These are phyloP conservation scores for Kwoniella sp. DNA, from an alignment of 768 basidiomycete genomes.

Conservation along the genomic window DNA sequence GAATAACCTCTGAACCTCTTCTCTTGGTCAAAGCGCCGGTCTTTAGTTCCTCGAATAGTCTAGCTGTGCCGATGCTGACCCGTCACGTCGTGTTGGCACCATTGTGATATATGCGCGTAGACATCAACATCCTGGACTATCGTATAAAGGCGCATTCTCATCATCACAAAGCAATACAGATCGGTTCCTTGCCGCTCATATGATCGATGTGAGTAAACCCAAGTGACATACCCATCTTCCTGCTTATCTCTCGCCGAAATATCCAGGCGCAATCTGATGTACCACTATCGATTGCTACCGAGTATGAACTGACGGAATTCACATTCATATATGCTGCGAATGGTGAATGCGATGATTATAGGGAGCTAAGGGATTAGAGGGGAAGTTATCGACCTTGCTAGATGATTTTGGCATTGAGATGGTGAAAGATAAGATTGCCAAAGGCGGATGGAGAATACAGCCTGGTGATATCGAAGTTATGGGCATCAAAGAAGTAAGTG, in stretches of 20 bases:
- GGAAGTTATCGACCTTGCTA: conserved; percentile 31
- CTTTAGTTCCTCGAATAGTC: no score
- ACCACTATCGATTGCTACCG: no score
- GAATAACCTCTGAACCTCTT: no score
- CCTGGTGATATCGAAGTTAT: conserved; percentile 49
- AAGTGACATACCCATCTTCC: not conserved
- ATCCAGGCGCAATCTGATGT: no score
- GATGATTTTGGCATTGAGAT: conserved; percentile 30
- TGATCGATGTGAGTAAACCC: conserved; percentile 71
- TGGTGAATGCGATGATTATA: not conserved
- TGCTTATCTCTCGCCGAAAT: no score
- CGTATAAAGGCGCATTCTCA: conserved; percentile 4
- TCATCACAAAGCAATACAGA: conserved; percentile 62
- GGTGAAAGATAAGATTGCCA: conserved; percentile 17
- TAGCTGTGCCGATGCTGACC: not conserved
- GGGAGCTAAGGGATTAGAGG: not conserved
- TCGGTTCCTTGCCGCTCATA: conserved; percentile 78
- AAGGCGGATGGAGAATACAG: conserved; percentile 36
- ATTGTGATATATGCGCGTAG: not conserved
- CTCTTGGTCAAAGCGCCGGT: no score
- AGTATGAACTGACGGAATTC: no score
- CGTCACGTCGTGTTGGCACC: not conserved
- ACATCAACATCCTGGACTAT: conserved; percentile 14
- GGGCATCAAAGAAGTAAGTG: conserved; percentile 44
- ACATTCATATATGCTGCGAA: no score